Conservation (phyloP, 1,139 yeast genomes). For the Yamadazyma epiphylla region DNA sequence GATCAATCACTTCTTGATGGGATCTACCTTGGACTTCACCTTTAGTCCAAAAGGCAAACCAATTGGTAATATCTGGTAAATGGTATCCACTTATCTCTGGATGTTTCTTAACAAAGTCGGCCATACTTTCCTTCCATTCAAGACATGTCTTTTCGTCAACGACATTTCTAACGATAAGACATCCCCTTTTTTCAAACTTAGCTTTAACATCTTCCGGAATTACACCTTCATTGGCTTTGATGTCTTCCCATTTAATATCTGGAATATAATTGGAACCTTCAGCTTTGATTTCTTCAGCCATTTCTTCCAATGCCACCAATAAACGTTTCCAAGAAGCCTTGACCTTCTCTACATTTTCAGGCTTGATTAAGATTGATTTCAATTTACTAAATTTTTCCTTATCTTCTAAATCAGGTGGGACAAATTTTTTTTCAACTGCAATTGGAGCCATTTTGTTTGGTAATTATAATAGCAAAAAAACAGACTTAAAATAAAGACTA, state of each 20-base stretch:
- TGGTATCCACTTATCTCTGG: constrained; percentile 26
- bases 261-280: constrained; percentile 16
- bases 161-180: constrained; percentile 19
- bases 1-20: constrained; percentile 30
- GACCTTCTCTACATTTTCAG: constrained; percentile 18
- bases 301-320: constrained; percentile 15
- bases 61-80: constrained; percentile 24
- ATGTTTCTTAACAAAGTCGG: constrained; percentile 19
- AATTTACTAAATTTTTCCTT: constrained; percentile 7
- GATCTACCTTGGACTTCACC: constrained; percentile 40
- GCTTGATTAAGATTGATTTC: constrained; percentile 16
- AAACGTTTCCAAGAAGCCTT: constrained; percentile 20
- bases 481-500: too few species aligned
- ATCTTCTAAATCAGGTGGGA: constrained; percentile 11
- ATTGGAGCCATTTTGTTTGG: constrained; percentile 12
- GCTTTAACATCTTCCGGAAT: constrained; percentile 10
- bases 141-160: constrained; percentile 14
- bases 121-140: constrained; percentile 17
- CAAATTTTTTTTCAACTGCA: constrained; percentile 1
- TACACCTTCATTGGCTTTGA: constrained; percentile 11
- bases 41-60: constrained; percentile 42
- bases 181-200: constrained; percentile 14
- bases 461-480: too few species aligned
- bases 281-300: constrained; percentile 11
- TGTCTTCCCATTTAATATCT: constrained; percentile 13